A percentile compares a stretch with the other conserved stretches of the same genome.
These are phyloP conservation scores for Magnolia officinalis DNA, from an alignment of 164 flowering plant species.

Conservation along the genomic window DNA sequence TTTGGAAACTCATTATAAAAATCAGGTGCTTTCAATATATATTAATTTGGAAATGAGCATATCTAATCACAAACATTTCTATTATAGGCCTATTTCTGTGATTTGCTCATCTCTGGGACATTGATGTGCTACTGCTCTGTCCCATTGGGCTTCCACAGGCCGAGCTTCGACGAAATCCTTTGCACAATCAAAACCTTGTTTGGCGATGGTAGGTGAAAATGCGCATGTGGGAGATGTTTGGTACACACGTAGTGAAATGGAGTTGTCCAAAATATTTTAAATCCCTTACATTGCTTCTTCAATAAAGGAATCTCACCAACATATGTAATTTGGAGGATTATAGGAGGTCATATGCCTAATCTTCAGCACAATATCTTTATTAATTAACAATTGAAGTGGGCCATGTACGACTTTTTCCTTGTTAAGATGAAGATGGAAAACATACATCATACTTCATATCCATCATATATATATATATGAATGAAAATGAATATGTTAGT, in stretches of 20 bases:
- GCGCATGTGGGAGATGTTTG: too few species aligned
- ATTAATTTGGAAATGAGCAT: background rate
- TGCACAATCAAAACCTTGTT: too few species aligned
- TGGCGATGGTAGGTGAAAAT: too few species aligned
- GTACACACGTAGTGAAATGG: too few species aligned
- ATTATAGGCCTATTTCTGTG: background rate
- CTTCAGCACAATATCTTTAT: background rate
- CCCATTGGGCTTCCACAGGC: too few species aligned
- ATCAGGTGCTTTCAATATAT: background rate
- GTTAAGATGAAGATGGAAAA: background rate
- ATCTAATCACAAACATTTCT: background rate
- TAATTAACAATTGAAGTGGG: background rate
- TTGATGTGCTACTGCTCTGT: background rate
- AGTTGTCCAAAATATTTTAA: background rate
- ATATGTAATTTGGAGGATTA: background rate
- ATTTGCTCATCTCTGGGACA: background rate
- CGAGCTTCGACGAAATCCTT: too few species aligned
- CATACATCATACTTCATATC: background rate
- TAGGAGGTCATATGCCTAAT: background rate
- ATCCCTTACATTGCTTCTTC: background rate
- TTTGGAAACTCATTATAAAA: background rate
- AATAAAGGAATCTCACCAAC: too few species aligned
- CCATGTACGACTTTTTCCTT: background rate
- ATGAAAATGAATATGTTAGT: background rate
- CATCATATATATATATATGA: background rate